phyloP scores from a whole-genome alignment of 2,329 filamentous ascomycete species.

The Lachnellula suecica region DNA sequence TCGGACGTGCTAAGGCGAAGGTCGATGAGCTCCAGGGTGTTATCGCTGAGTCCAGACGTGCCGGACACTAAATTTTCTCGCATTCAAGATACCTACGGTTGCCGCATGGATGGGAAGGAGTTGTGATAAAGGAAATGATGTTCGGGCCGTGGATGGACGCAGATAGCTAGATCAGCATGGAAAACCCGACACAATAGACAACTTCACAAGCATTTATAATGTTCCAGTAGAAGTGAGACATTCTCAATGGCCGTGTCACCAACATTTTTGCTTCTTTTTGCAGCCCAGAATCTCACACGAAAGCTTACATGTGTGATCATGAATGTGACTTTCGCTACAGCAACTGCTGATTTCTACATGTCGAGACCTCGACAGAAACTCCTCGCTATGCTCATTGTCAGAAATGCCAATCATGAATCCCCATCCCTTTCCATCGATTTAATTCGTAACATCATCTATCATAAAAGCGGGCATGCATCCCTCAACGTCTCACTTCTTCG shows the following conservation, averaged over 20 bases:
- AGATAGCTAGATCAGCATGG: slow-evolving; percentile 15
- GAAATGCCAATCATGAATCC: slow-evolving; percentile 9
- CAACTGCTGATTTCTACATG: not conserved
- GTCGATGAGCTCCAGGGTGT: slow-evolving; percentile 98
- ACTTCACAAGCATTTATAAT: slow-evolving; percentile 13
- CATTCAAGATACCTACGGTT: slow-evolving; percentile 16
- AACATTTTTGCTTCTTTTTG: not conserved
- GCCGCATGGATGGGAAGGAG: slow-evolving; percentile 15
- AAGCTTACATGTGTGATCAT: not conserved
- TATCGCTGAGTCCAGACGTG: slow-evolving; percentile 91
- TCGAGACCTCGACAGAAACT: slow-evolving; percentile 14
- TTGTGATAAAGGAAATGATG: slow-evolving; percentile 22
- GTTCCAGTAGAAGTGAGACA: not conserved
- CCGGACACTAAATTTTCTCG: slow-evolving; percentile 59
- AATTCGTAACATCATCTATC: slow-evolving; percentile 3
- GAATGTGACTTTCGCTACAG: not conserved
- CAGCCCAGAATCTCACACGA: not conserved
- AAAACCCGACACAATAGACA: slow-evolving; percentile 21
- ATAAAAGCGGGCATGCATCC: not conserved
- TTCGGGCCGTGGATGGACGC: slow-evolving; percentile 10
- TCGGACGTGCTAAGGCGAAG: slow-evolving; percentile 98
- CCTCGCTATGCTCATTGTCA: slow-evolving; percentile 25
- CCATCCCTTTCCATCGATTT: not conserved
- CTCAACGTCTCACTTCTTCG: slow-evolving; percentile 60
- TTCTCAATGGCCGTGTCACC: slow-evolving; percentile 1